These are phyloP conservation scores for Ajuga chamaepitys DNA, from an alignment of 257 asterid species.

Conservation along the genomic window DNA sequence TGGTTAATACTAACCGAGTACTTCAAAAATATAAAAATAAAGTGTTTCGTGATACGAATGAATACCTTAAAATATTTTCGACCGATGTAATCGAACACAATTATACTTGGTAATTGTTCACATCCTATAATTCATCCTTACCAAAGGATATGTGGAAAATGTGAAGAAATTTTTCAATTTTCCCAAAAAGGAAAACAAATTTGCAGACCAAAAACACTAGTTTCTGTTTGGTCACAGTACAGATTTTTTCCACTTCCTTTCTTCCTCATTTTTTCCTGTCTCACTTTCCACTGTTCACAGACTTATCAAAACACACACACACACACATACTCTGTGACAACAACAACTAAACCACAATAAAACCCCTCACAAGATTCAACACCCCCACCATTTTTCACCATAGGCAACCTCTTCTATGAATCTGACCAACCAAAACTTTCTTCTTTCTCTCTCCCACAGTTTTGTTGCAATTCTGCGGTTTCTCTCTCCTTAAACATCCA, in stretches of 20 bases:
- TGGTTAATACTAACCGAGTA: too few relatives aligned
- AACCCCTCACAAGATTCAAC: constrained; percentile 50
- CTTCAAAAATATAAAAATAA: too few relatives aligned
- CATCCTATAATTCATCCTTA: too few relatives aligned
- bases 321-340: constrained; percentile 12
- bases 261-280: not conserved
- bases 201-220: constrained; percentile 1
- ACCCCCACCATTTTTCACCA: constrained; percentile 20
- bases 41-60: too few relatives aligned
- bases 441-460: constrained; percentile 9
- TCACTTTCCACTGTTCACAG: constrained; percentile 20
- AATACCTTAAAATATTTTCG: too few relatives aligned
- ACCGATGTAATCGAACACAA: too few relatives aligned
- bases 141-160: too few relatives aligned
- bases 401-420: constrained; percentile 20
- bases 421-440: constrained; percentile 18
- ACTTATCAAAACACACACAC: constrained; percentile 17
- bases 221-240: constrained; percentile 13
- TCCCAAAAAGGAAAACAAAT: not conserved
- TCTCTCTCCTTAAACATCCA: not conserved
- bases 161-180: not conserved
- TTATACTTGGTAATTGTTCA: too few relatives aligned
- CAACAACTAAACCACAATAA: constrained; percentile 41
- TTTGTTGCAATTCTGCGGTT: constrained; percentile 8
- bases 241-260: constrained; percentile 8